A percentile compares a stretch with the other conserved stretches of the same genome.
These are phyloP conservation scores for Chrysanthemum makinoi DNA, from an alignment of 129 eudicot genomes.

Conservation along the genomic window DNA sequence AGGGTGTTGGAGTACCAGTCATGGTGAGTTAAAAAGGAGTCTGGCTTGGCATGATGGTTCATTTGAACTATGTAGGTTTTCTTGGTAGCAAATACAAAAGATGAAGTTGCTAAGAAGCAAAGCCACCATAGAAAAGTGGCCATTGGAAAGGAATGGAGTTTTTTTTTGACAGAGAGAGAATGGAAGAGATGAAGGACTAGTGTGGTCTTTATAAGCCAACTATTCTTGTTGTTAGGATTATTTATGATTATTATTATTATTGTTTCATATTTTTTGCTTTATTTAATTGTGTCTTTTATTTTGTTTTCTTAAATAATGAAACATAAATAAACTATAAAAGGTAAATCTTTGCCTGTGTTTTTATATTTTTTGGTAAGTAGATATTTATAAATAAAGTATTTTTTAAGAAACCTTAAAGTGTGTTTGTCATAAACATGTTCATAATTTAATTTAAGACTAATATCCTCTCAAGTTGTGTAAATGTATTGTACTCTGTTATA, in stretches of 20 bases:
- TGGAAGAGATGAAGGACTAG: slow-evolving; percentile 31
- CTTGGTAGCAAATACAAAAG: slow-evolving; percentile 14
- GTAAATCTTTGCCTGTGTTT: too few species aligned
- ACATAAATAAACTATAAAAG: too few species aligned
- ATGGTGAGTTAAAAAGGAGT: slow-evolving; percentile 42
- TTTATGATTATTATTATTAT: background rate
- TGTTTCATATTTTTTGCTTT: background rate
- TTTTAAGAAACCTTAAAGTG: too few species aligned
- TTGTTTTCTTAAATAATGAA: too few species aligned
- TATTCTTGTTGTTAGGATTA: background rate
- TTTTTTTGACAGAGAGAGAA: slow-evolving; percentile 17
- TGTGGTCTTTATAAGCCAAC: slow-evolving; percentile 49
- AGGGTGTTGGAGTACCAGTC: slow-evolving; percentile 70
- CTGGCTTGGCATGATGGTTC: slow-evolving; percentile 53
- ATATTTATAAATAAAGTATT: too few species aligned
- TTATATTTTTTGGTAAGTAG: too few species aligned
- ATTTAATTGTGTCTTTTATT: background rate
- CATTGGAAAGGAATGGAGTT: too few species aligned
- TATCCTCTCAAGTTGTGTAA: too few species aligned
- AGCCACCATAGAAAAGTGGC: background rate
- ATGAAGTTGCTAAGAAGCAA: background rate
- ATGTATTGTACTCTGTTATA: too few species aligned
- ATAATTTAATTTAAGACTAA: too few species aligned
- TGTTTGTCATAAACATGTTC: too few species aligned
- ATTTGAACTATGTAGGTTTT: slow-evolving; percentile 73